Conservation (phyloP, 768 basidiomycete genomes). For the Russula earlei region DNA sequence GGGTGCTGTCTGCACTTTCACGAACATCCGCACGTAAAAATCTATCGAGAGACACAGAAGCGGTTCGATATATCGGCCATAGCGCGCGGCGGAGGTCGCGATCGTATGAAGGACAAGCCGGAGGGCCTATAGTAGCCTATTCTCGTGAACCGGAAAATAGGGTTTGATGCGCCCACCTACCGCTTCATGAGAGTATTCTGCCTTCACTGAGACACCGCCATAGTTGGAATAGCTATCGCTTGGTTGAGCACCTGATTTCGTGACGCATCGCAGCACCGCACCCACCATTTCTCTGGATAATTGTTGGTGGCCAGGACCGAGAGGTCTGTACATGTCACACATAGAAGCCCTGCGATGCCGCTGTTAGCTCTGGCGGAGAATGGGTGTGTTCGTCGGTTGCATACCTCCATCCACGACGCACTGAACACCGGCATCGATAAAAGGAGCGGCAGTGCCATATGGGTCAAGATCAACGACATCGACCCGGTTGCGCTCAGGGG, state of each 20-base stretch:
- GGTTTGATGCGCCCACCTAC: conserved; percentile 35
- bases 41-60: conserved; percentile 89
- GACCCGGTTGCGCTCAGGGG: conserved; percentile 61
- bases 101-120: conserved; percentile 83
- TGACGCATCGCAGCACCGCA: not conserved
- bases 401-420: conserved; percentile 78
- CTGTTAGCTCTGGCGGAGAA: not conserved
- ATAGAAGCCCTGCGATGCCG: conserved; percentile 63
- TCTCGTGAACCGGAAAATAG: not conserved
- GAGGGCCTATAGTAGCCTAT: conserved; percentile 54
- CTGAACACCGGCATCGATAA: conserved; percentile 92
- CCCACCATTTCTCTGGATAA: conserved; percentile 92
- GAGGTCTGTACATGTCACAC: conserved; percentile 94
- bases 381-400: conserved; percentile 8
- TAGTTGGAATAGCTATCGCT: conserved; percentile 80
- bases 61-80: conserved; percentile 87
- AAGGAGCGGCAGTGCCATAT: conserved; percentile 94
- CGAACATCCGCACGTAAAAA: conserved; percentile 91
- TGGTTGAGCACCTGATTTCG: not conserved
- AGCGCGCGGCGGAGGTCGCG: conserved; percentile 80
- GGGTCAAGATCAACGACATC: conserved; percentile 98
- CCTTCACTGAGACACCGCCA: conserved; percentile 80
- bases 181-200: conserved; percentile 93
- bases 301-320: conserved; percentile 89
- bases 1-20: conserved; percentile 64